Conservation (phyloP, 2,329 filamentous ascomycete genomes). For the Pyricularia sp. region DNA sequence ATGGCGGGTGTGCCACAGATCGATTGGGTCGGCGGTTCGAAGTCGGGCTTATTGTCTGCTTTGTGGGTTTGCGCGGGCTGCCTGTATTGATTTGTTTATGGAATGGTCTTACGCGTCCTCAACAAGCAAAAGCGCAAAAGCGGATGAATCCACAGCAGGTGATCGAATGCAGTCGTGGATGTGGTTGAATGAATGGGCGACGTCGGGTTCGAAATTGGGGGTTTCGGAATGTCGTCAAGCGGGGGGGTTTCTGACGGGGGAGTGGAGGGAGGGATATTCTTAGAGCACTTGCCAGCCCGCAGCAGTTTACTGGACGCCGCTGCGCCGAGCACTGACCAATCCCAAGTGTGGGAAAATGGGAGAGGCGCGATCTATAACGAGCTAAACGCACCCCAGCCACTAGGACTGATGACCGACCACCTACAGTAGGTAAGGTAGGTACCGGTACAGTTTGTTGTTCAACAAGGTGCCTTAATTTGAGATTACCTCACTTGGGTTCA, state of each 20-base stretch:
- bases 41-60: not conserved
- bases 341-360: not conserved
- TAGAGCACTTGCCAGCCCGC: not conserved
- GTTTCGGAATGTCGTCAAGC: conserved; percentile 1
- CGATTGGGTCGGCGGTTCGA: not conserved
- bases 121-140: not conserved
- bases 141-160: not conserved
- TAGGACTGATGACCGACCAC: not conserved
- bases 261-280: not conserved
- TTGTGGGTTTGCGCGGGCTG: not conserved
- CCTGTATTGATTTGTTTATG: not conserved
- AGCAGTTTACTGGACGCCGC: not conserved
- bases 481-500: not conserved
- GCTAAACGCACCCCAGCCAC: not conserved
- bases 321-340: not conserved
- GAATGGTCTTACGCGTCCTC: not conserved
- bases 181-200: not conserved
- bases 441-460: not conserved
- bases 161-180: not conserved
- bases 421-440: too few species aligned
- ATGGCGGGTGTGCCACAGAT: not conserved
- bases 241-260: not conserved
- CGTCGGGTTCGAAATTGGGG: not conserved
- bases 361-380: not conserved
- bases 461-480: not conserved